Conservation (phyloP, 306 rosid genomes). For the Aeschynomene evenia region DNA sequence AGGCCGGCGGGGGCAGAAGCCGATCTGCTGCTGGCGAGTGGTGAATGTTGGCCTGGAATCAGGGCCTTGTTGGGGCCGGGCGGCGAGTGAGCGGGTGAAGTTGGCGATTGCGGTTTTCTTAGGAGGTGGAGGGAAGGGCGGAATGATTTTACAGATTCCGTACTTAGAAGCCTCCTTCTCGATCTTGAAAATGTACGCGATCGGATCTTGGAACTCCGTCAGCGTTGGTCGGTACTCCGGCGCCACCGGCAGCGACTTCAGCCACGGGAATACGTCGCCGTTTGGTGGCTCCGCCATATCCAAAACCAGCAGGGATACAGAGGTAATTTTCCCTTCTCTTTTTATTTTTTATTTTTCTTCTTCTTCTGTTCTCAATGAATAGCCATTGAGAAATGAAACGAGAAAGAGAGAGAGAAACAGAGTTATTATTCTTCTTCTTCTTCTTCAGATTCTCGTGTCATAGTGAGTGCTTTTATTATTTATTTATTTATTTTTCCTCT, state of each 20-base stretch:
- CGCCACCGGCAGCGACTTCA: constrained; percentile 78
- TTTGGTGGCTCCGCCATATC: constrained; percentile 63
- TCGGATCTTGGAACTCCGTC: constrained; percentile 96
- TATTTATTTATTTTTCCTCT: constrained; percentile 5
- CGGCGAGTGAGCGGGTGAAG: constrained; percentile 70
- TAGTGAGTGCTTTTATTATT: constrained; percentile 7
- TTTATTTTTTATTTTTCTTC: neutral
- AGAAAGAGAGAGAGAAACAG: neutral
- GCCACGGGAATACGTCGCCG: constrained; percentile 82
- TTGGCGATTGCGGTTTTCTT: constrained; percentile 81
- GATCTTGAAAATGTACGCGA: constrained; percentile 96
- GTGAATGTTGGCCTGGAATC: too few relatives aligned
- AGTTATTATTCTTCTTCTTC: too few relatives aligned
- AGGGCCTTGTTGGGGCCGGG: too few relatives aligned
- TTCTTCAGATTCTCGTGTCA: constrained; percentile 49
- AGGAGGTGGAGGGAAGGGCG: constrained; percentile 74
- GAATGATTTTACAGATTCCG: constrained; percentile 97
- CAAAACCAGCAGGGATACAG: neutral
- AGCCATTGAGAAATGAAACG: constrained; percentile 32
- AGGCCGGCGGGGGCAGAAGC: constrained; percentile 82
- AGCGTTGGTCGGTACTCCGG: constrained; percentile 78
- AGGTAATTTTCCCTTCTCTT: constrained; percentile 13
- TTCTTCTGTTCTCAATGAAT: constrained; percentile 42
- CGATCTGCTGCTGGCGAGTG: constrained; percentile 99
- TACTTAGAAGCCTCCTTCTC: constrained; percentile 89